Evolutionary conservation across 1,139 yeast genomes (phyloP).

Genomic region (Lodderomyces parapsilosis): DNA sequence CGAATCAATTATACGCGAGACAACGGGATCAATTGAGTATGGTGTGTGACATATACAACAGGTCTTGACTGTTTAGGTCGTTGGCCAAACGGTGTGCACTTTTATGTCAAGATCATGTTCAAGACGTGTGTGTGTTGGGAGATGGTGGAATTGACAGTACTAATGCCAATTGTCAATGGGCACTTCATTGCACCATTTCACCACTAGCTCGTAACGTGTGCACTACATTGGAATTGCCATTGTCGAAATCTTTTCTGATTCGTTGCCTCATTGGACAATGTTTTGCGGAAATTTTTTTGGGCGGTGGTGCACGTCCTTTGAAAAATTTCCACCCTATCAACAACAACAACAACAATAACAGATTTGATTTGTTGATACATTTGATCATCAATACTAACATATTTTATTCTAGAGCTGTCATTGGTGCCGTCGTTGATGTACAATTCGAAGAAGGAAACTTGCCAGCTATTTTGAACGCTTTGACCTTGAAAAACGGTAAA

Average conservation of each 20-base stretch:
- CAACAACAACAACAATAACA: no score
- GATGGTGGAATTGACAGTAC: not conserved
- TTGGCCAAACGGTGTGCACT: no score
- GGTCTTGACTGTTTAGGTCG: no score
- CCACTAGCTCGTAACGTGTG: no score
- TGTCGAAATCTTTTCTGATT: not conserved
- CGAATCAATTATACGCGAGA: not conserved
- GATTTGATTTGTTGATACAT: not conserved
- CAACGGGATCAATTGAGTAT: not conserved
- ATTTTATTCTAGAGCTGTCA: constrained; percentile 70
- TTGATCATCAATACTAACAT: constrained; percentile 12
- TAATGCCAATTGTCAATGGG: no score
- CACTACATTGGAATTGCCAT: not conserved
- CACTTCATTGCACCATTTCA: not conserved
- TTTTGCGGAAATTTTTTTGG: not conserved
- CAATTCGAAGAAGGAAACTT: constrained; percentile 97
- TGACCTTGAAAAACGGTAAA: constrained; percentile 75
- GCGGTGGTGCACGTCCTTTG: constrained; percentile 14
- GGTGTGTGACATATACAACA: no score
- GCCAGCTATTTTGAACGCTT: constrained; percentile 96
- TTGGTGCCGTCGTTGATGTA: constrained; percentile 99
- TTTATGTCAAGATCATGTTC: no score
- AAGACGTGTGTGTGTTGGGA: no score
- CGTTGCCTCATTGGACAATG: not conserved
- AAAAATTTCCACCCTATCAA: constrained; percentile 3